phyloP scores from a whole-genome alignment of 345 rosid genomes.

The Turnera subulata region DNA sequence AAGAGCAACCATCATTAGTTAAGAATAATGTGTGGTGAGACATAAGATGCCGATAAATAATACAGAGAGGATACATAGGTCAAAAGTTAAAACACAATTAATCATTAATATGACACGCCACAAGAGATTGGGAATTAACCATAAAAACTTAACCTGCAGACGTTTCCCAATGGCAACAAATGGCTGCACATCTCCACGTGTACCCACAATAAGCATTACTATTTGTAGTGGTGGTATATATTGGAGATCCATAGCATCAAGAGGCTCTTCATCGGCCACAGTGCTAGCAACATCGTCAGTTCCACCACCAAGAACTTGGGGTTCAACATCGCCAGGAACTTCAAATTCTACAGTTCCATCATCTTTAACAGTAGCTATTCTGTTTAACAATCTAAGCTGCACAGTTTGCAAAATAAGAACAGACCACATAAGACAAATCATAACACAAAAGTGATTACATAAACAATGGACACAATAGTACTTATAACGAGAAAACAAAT shows the following conservation, averaged over 20 bases:
- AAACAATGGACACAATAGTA: too few relatives aligned
- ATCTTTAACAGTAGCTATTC: slow-evolving; percentile 93
- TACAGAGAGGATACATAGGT: not conserved
- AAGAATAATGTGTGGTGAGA: not conserved
- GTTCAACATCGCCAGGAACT: slow-evolving; percentile 74
- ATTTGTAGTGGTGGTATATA: slow-evolving; percentile 65
- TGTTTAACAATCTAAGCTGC: slow-evolving; percentile 78
- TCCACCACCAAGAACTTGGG: slow-evolving; percentile 36
- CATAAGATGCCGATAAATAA: not conserved
- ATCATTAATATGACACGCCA: not conserved
- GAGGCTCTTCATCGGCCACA: slow-evolving; percentile 52
- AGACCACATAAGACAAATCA: slow-evolving; percentile 1
- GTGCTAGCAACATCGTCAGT: slow-evolving; percentile 30
- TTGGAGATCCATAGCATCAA: slow-evolving; percentile 56
- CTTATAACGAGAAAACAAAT: too few relatives aligned
- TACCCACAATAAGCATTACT: slow-evolving; percentile 41
- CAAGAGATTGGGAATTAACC: slow-evolving; percentile 26
- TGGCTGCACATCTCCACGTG: slow-evolving; percentile 69
- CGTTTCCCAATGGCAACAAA: slow-evolving; percentile 61
- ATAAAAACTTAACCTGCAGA: slow-evolving; percentile 57
- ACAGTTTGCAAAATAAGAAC: slow-evolving; percentile 16
- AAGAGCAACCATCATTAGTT: too few relatives aligned
- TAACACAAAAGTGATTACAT: too few relatives aligned
- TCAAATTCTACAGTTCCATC: slow-evolving; percentile 95
- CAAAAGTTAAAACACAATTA: slow-evolving; percentile 2